Evolutionary conservation across 106 monocot genomes (phyloP), one percentile per base, ranked within the genome.

Genomic region (Acanthochlamys bracteata): DNA sequence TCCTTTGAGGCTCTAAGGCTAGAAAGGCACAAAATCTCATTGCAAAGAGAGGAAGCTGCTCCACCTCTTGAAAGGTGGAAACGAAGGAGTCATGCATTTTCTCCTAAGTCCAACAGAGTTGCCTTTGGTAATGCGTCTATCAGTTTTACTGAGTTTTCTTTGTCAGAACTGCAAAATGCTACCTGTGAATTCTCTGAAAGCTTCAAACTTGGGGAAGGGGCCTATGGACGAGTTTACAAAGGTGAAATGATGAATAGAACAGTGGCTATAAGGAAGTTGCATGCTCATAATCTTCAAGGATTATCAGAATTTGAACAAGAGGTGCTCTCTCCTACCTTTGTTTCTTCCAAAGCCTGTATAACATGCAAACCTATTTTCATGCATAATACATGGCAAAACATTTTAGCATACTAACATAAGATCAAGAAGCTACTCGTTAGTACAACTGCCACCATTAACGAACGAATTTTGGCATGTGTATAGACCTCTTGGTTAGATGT

Each of bases 181-280:
- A 93, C 88, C 14, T 93, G 88, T 55, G 66, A 78, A 13, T 93
- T 85, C 77, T 93, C 92, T 25, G 88, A 88, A 57, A 73, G 84
- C 70, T 93, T 88, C 69, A 88, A 84, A 60, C 67, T 88, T 43
- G 71, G 81, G 7, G 74, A 80, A 17, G 74, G 72, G 33, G 79
- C 79, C 53, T 73, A 70, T 53, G 82, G 80, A 39, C 75, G 75
- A 65, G 73, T 93, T 10, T 93, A 88, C 27, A 93, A 84, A 65
- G 92, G 88, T 47, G 92, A 93, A 53, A 74, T 93, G 42, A 57
- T 80, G 45, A 72, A 74, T 53, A 82, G 63, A 82, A 93, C 53
- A 53, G 84, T 93, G 41, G 77, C 69, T 23, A 82, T 93, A 12
- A 84, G 76, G 57, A 82, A 77, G 55, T 66, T 88, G 56, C 75